Conservation (phyloP, 805 yeast species). For the Blastobotrys terrestris region DNA sequence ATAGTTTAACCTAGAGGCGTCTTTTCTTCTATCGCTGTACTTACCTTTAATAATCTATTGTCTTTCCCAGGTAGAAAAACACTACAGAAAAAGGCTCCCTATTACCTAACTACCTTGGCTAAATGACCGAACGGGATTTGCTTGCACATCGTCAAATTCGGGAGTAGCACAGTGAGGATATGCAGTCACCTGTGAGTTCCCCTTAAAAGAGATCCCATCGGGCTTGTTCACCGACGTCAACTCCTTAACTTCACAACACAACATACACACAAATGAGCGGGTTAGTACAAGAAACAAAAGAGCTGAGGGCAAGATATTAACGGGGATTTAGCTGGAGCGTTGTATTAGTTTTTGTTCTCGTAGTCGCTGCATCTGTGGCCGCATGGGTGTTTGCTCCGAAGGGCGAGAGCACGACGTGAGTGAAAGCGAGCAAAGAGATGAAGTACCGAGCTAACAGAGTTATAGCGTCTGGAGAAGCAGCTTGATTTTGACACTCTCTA, state of each 20-base stretch:
- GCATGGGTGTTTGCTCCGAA: conserved; percentile 87
- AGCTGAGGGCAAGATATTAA: background rate
- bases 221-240: background rate
- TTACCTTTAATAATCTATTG: too few relatives aligned
- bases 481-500: conserved; percentile 57
- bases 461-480: conserved; percentile 59
- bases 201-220: background rate
- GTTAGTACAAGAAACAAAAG: conserved; percentile 25
- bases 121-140: background rate
- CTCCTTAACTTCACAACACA: conserved; percentile 7
- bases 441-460: background rate
- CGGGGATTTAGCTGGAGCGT: conserved; percentile 56
- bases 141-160: background rate
- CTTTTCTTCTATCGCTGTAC: too few relatives aligned
- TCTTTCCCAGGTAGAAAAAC: too few relatives aligned
- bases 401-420: conserved; percentile 58
- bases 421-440: conserved; percentile 16
- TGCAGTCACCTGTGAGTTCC: background rate
- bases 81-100: too few relatives aligned
- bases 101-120: too few relatives aligned
- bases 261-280: conserved; percentile 38
- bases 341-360: conserved; percentile 53
- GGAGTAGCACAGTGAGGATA: background rate
- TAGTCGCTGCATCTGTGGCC: conserved; percentile 50
- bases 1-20: too few relatives aligned